phyloP scores from a whole-genome alignment of 352 stramenopile species.

The Phytophthora tentaculata region DNA sequence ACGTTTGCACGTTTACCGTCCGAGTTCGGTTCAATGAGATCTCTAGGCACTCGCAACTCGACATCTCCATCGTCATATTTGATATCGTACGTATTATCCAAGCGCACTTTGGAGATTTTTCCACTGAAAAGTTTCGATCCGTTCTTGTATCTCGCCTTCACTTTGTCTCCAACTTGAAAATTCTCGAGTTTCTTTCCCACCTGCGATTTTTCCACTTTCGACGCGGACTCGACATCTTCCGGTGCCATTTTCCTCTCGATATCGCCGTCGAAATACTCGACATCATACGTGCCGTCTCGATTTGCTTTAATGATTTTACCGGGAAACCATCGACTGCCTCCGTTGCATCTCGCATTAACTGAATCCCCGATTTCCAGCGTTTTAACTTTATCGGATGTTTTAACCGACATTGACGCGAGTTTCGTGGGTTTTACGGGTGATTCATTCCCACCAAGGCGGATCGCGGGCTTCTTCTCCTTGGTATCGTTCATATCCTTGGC shows the following conservation, averaged over 20 bases:
- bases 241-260: slow-evolving; percentile 41
- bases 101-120: slow-evolving; percentile 47
- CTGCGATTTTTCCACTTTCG: slow-evolving; percentile 21
- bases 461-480: slow-evolving; percentile 50
- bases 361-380: slow-evolving; percentile 24
- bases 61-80: slow-evolving; percentile 62
- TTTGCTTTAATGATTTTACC: slow-evolving; percentile 64
- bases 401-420: slow-evolving; percentile 29
- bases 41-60: slow-evolving; percentile 37
- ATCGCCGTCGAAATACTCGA: slow-evolving; percentile 70
- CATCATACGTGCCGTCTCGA: slow-evolving; percentile 65
- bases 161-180: slow-evolving; percentile 44
- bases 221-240: slow-evolving; percentile 21
- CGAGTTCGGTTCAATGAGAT: slow-evolving; percentile 24
- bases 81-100: slow-evolving; percentile 70
- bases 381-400: slow-evolving; percentile 18
- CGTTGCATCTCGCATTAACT: slow-evolving; percentile 64
- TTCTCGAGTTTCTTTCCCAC: slow-evolving; percentile 31
- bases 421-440: slow-evolving; percentile 23
- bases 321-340: slow-evolving; percentile 65
- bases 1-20: slow-evolving; percentile 6
- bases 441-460: slow-evolving; percentile 36
- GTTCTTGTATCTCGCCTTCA: slow-evolving; percentile 49
- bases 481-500: slow-evolving; percentile 45
- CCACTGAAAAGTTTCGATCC: slow-evolving; percentile 46